phyloP scores from a whole-genome alignment of 805 yeast species.

The Pichia occidentalis region DNA sequence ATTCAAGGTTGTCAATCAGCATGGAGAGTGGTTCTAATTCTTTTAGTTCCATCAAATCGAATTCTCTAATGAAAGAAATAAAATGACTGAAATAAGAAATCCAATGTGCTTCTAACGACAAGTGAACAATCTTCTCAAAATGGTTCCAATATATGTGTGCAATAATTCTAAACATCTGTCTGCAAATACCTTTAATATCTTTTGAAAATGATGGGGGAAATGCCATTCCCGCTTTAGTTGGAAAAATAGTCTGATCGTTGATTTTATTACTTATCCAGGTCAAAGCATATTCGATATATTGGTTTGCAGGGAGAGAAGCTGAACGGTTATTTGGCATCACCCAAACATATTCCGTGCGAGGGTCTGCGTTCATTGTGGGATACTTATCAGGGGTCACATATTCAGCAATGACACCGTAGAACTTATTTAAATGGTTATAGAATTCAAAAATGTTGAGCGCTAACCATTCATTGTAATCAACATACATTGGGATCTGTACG shows the following conservation, averaged over 20 bases:
- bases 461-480: slow-evolving; percentile 92
- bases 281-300: slow-evolving; percentile 85
- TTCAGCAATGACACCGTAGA: slow-evolving; percentile 85
- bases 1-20: slow-evolving; percentile 72
- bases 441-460: slow-evolving; percentile 89
- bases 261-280: slow-evolving; percentile 85
- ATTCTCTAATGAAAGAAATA: slow-evolving; percentile 79
- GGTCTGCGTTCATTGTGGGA: slow-evolving; percentile 95
- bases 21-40: slow-evolving; percentile 77
- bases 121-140: slow-evolving; percentile 86
- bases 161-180: slow-evolving; percentile 91
- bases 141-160: slow-evolving; percentile 95
- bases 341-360: slow-evolving; percentile 88
- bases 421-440: slow-evolving; percentile 77
- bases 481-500: slow-evolving; percentile 90
- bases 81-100: slow-evolving; percentile 95
- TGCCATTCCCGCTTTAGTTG: slow-evolving; percentile 83
- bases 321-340: slow-evolving; percentile 64
- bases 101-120: slow-evolving; percentile 95
- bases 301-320: slow-evolving; percentile 82
- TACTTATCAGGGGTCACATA: slow-evolving; percentile 84
- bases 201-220: slow-evolving; percentile 81
- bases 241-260: slow-evolving; percentile 85
- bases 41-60: slow-evolving; percentile 66
- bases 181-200: slow-evolving; percentile 78